Base-by-base conservation (phyloP, 805 yeast species). In the Isabelozyma pseudorhagii region DNA sequence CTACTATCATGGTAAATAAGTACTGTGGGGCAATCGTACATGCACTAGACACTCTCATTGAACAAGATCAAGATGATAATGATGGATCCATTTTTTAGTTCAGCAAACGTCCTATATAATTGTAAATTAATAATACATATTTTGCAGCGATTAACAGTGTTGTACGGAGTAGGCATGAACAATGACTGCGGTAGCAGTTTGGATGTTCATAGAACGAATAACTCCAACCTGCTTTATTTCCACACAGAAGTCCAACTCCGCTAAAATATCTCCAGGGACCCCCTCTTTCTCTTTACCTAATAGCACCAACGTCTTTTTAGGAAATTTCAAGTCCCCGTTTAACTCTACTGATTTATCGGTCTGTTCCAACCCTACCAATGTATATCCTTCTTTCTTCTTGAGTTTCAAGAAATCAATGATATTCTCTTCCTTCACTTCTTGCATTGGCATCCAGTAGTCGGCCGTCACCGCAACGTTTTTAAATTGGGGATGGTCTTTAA, bases 211-310 rank as follows among this genome's bases (percentile, higher is more conserved):
- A 1, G 97, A 91, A 56, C 98, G 77, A 40, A 93, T 83, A 14
- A 92, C 91, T 13, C 98, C 98, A 40, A 83, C 85, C 63, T 92
- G 98, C 62, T 90, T 89, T 57, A 92, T 92, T 61, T 92, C 97
- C 40, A 93, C 82, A 63, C 97, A 92, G 56, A 84, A 72, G 62
- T 92, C 97, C 31, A 93, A 72, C 60, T 88, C 93, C 0, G 89
- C 85, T 48, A 92, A 70, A 27, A 92, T 69, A 39, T 85, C 85
- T 6, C 96, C 97, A 0, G 97, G 96, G 48, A 92, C 83, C 48
- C 98, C 98, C 63, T 89, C 96, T 50, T 87, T 83, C 63, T 92
- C 98, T 54, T 80, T 87, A 4, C 98, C 97, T 46, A 92, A 70
- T 29, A 92, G 68, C 41, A 92, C 81, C 51, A 92, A 69, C 0